phyloP scores from a whole-genome alignment of 768 basidiomycete species.

The Pholiota conissans region DNA sequence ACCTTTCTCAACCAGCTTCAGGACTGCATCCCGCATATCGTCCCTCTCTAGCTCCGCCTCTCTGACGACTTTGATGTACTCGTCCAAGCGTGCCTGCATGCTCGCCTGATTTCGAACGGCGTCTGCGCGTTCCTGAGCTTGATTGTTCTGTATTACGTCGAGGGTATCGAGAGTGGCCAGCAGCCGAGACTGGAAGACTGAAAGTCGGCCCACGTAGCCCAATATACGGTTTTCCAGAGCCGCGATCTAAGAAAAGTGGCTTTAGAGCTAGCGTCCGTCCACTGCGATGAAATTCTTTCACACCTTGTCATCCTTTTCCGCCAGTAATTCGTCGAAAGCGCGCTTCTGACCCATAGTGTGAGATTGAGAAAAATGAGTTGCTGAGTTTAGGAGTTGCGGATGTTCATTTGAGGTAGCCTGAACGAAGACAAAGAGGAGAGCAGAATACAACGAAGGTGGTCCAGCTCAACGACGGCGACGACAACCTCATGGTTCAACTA shows the following conservation, averaged over 20 bases:
- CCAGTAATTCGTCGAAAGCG: background rate
- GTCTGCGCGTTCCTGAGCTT: conserved; percentile 39
- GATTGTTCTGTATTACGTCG: conserved; percentile 40
- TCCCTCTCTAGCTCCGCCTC: conserved; percentile 47
- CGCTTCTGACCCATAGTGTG: background rate
- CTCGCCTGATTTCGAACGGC: conserved; percentile 30
- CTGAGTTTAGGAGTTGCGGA: no score
- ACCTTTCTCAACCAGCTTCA: conserved; percentile 62
- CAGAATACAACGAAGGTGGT: no score
- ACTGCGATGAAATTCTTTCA: background rate
- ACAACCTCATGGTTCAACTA: no score
- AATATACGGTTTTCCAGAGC: background rate
- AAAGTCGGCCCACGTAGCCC: background rate
- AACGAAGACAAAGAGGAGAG: no score
- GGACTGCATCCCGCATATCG: conserved; percentile 53
- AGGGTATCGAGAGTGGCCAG: conserved; percentile 49
- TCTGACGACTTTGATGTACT: conserved; percentile 30
- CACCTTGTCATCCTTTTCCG: conserved; percentile 1
- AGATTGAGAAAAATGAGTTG: no score
- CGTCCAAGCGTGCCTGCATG: conserved; percentile 38
- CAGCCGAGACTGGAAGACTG: conserved; percentile 39
- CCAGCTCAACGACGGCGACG: no score
- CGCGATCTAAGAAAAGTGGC: background rate
- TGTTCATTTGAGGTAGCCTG: no score
- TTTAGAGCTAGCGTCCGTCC: background rate